Evolutionary conservation across 1,284 basidiomycete genomes (phyloP), one percentile per base, ranked within the genome.

Genomic region (Rhizoctonia solani): DNA sequence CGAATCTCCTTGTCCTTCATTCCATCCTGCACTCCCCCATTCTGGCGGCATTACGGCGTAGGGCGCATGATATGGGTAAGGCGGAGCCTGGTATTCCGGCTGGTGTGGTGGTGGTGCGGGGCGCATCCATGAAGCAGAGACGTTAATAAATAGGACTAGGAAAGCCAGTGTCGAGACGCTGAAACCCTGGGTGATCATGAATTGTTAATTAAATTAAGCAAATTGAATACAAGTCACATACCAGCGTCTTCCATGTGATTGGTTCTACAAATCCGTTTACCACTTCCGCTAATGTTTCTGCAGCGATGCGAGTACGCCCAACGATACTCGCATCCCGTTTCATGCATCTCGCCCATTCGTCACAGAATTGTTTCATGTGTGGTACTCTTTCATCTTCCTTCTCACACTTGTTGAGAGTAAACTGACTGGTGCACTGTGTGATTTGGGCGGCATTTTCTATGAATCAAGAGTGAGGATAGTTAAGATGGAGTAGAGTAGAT

Each of bases 251-350:
- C 93, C 94, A 98, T 77, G 89, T 95, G 75, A 98, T 95, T 47
- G 92, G 89, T 75, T 98, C 96, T 30, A 98, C 92, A 76, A 99
- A 99, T 6, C 92, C 88, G 76, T 98, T 97, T 73, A 98, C 87
- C 41, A 98, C 92, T 73, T 97, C 95, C 54, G 93, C 96, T 76
- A 98, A 89, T 54, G 96, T 88, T 80, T 98, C 94, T 61, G 96
- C 95, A 50, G 91, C 89, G 72, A 98, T 90, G 71, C 87, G 87
- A 66, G 94, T 92, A 55, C 93, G 89, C 0, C 94, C 94, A 23
- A 97, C 87, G 39, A 90, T 88, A 27, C 88, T 88, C 49, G 94
- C 94, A 79, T 98, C 94, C 66, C 92, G 89, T 76, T 90, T 88
- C 92, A 98, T 97, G 77, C 96, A 99, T n/a, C 87, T 86, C 74